Percentiles rank a stretch among this genome's conserved stretches.
These are phyloP conservation scores for Leccinellum luteum DNA, from an alignment of 768 basidiomycete genomes.

Conservation along the genomic window DNA sequence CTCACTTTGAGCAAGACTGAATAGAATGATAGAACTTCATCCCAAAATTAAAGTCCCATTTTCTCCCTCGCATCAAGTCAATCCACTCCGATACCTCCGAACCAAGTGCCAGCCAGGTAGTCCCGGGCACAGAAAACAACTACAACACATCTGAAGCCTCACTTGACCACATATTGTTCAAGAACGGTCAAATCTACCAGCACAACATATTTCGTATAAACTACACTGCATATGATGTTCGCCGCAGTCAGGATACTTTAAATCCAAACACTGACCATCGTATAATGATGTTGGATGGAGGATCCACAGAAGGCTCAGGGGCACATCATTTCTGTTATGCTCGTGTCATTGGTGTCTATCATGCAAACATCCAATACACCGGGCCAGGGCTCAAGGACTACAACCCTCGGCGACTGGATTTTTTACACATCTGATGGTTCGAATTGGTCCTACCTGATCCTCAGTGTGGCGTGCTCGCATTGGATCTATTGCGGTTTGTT, in stretches of 20 bases:
- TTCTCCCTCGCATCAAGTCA: not conserved
- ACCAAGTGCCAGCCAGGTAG: not conserved
- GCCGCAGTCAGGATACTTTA: not conserved
- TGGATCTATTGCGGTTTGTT: not conserved
- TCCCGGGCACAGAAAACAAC: not conserved
- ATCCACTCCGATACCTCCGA: not conserved
- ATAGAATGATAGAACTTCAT: not conserved
- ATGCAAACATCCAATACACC: not conserved
- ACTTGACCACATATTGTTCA: not conserved
- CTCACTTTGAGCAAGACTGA: not conserved
- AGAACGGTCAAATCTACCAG: not conserved
- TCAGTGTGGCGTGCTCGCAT: not conserved
- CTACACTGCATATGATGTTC: not conserved
- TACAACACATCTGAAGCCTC: not conserved
- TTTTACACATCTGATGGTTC: not conserved
- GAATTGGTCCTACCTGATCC: not conserved
- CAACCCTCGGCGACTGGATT: not conserved
- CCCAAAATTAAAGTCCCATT: not conserved
- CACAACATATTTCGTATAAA: not conserved
- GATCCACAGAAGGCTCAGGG: not conserved
- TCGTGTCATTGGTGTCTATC: not conserved
- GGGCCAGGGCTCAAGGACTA: not conserved
- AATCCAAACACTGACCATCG: not conserved
- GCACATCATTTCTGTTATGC: not conserved
- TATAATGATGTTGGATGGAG: not conserved